These are phyloP conservation scores for Fraxinus platypoda DNA, from an alignment of 305 asterid species.

Conservation along the genomic window DNA sequence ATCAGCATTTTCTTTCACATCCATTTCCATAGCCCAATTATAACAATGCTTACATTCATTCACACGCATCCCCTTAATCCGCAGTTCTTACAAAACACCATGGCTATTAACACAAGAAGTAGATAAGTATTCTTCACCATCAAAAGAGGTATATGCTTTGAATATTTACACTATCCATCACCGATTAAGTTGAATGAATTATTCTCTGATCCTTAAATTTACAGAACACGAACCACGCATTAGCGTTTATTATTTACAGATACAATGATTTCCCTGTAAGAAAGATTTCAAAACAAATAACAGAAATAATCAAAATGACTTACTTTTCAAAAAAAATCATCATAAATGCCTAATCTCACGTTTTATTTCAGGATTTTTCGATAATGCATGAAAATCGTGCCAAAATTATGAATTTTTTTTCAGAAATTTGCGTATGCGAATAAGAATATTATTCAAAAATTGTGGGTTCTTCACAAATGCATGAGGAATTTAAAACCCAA, in stretches of 20 bases:
- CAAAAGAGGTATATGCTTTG: constrained; percentile 1
- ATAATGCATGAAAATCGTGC: neutral
- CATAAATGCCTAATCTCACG: constrained; percentile 12
- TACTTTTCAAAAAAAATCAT: constrained; percentile 9
- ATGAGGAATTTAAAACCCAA: neutral
- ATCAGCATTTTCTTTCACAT: constrained; percentile 37
- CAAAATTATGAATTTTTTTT: neutral
- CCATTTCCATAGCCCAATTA: constrained; percentile 40
- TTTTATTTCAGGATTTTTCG: constrained; percentile 2
- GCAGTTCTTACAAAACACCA: constrained; percentile 4
- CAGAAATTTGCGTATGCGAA: neutral
- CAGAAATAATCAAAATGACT: constrained; percentile 5
- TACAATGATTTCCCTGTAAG: constrained; percentile 11
- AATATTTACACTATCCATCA: constrained; percentile 6
- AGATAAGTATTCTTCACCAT: constrained; percentile 22
- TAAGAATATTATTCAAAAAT: neutral
- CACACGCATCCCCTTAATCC: constrained; percentile 15
- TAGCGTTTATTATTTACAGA: constrained; percentile 13
- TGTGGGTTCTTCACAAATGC: neutral
- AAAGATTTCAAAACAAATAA: constrained; percentile 11
- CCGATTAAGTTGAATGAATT: constrained; percentile 5
- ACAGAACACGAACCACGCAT: neutral
- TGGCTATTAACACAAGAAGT: neutral
- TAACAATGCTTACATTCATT: constrained; percentile 1
- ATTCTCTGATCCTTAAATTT: neutral